Evolutionary conservation across 768 basidiomycete genomes (phyloP).

Genomic region (Cyathus striatus): DNA sequence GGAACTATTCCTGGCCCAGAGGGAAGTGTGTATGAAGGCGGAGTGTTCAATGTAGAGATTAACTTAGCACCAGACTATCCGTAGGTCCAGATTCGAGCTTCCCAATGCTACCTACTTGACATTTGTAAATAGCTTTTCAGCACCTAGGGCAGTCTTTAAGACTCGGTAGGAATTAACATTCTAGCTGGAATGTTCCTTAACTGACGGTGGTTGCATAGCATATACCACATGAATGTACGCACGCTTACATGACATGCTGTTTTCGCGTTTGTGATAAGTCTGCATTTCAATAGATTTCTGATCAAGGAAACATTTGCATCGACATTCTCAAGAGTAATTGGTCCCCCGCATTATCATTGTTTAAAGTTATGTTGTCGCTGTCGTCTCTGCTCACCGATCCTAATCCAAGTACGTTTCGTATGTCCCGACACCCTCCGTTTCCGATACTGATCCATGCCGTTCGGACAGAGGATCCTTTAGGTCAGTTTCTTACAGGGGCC

Average conservation of each 20-base stretch:
- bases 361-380: conserved; percentile 91
- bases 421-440: not conserved
- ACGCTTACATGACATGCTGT: not conserved
- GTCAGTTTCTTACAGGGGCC: conserved; percentile 39
- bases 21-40: conserved; percentile 80
- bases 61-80: conserved; percentile 72
- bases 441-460: conserved; percentile 4
- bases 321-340: conserved; percentile 92
- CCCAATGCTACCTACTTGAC: not conserved
- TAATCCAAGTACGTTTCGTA: conserved; percentile 69
- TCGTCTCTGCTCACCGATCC: conserved; percentile 92
- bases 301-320: conserved; percentile 75
- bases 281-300: conserved; percentile 51
- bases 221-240: conserved; percentile 82
- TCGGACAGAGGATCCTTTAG: conserved; percentile 74
- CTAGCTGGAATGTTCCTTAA: not conserved
- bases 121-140: conserved; percentile 54
- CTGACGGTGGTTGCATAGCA: conserved; percentile 33
- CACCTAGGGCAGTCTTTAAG: conserved; percentile 70
- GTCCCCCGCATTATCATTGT: conserved; percentile 90
- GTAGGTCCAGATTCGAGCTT: conserved; percentile 36
- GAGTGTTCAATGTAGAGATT: conserved; percentile 66
- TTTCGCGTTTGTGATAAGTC: too few species aligned
- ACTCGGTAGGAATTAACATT: conserved; percentile 46
- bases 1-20: conserved; percentile 79